A percentile compares a stretch with the other conserved stretches of the same genome.
Evolutionary conservation across 2,329 filamentous ascomycete species (phyloP).

Genomic region (Metarhizium sp.): DNA sequence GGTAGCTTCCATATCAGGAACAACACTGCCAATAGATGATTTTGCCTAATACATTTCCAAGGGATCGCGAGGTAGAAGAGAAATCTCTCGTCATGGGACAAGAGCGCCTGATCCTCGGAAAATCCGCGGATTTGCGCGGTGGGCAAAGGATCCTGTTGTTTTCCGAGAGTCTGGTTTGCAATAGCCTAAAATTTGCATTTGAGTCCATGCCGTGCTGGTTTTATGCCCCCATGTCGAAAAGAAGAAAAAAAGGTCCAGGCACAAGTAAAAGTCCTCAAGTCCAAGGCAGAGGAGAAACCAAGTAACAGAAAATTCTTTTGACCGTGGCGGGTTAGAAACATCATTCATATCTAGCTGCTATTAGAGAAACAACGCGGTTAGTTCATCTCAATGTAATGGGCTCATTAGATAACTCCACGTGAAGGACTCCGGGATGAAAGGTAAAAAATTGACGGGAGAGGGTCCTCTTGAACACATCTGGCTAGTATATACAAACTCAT

Average conservation of each 20-base stretch:
- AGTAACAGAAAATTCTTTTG: no score
- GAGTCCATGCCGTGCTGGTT: no score
- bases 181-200: no score
- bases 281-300: no score
- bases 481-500: slow-evolving; percentile 44
- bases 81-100: no score
- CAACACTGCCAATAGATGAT: neutral
- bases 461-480: slow-evolving; percentile 32
- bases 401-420: neutral
- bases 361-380: neutral
- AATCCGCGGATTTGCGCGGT: no score
- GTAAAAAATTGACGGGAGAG: slow-evolving; percentile 8
- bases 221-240: no score
- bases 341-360: neutral
- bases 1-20: neutral
- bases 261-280: no score
- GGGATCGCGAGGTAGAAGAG: neutral
- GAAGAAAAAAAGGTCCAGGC: no score
- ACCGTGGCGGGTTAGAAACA: no score
- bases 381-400: neutral
- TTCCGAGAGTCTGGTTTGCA: neutral
- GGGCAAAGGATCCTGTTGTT: neutral
- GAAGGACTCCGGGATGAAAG: neutral
- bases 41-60: neutral
- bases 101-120: no score